A percentile compares a stretch with the other conserved stretches of the same genome.
Evolutionary conservation across 768 basidiomycete genomes (phyloP).

Genomic region (Tulasnella sp.): DNA sequence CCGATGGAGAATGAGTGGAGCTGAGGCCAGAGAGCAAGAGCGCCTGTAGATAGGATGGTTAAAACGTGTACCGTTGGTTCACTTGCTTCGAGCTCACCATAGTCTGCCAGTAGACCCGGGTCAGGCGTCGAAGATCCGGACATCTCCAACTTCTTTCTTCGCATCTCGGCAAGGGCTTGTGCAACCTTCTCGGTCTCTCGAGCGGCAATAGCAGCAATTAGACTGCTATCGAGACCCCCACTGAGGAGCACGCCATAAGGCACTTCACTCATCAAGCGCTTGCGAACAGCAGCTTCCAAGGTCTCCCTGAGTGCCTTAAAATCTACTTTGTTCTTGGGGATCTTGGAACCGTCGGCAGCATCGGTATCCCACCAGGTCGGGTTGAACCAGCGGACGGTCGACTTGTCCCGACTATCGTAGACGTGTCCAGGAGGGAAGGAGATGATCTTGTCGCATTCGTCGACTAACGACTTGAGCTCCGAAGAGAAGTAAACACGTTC

Average conservation of each 20-base stretch:
- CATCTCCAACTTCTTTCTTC: conserved; percentile 42
- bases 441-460: conserved; percentile 91
- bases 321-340: conserved; percentile 62
- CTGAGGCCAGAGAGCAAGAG: conserved; percentile 87
- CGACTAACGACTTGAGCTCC: conserved; percentile 85
- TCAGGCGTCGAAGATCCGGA: conserved; percentile 27
- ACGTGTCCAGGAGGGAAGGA: conserved; percentile 97
- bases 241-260: conserved; percentile 95
- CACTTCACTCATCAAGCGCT: conserved; percentile 96
- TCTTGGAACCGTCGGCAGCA: conserved; percentile 52
- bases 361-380: conserved; percentile 92
- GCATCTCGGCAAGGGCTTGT: conserved; percentile 68
- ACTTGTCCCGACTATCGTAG: conserved; percentile 78
- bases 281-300: conserved; percentile 87
- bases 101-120: conserved; percentile 35
- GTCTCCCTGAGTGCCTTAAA: conserved; percentile 68
- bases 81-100: conserved; percentile 46
- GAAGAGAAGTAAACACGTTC: conserved; percentile 89
- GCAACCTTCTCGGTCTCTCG: conserved; percentile 92
- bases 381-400: conserved; percentile 77
- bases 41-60: conserved; percentile 43
- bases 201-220: conserved; percentile 93
- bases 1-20: conserved; percentile 98
- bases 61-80: neutral
- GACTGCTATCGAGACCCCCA: conserved; percentile 91